Conservation (phyloP, 257 asterid genomes). For the Prunella vulgaris region DNA sequence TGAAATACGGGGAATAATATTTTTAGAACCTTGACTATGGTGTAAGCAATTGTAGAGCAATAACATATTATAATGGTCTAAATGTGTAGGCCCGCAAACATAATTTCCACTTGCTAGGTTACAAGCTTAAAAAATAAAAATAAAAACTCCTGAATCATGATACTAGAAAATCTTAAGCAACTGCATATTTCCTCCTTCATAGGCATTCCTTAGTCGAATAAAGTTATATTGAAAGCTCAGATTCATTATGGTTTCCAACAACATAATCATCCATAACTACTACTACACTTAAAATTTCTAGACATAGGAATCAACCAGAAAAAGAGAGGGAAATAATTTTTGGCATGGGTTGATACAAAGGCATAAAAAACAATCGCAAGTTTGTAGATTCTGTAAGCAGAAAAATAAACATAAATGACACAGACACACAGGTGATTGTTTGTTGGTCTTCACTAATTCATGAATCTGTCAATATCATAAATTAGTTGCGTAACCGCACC, state of each 20-base stretch:
- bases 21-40: no score
- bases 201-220: not conserved
- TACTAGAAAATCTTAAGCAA: not conserved
- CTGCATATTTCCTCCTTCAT: not conserved
- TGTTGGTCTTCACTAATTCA: not conserved
- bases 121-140: no score
- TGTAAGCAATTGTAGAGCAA: no score
- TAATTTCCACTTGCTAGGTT: no score
- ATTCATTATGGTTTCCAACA: not conserved
- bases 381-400: slow-evolving; percentile 3
- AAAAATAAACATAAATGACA: not conserved
- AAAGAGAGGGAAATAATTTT: not conserved
- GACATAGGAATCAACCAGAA: not conserved
- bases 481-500: slow-evolving; percentile 2
- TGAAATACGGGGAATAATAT: not conserved
- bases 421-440: not conserved
- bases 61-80: no score
- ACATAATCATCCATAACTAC: not conserved
- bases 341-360: not conserved
- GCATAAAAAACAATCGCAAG: slow-evolving; percentile 3
- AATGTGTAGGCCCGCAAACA: no score
- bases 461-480: slow-evolving; percentile 6
- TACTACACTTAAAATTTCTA: not conserved
- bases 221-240: not conserved
- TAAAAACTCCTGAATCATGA: no score